Percentiles rank a stretch among this genome's conserved stretches.
Evolutionary conservation across 208 protist species (phyloP).

Genomic region (Tritrichomonas musculus): DNA sequence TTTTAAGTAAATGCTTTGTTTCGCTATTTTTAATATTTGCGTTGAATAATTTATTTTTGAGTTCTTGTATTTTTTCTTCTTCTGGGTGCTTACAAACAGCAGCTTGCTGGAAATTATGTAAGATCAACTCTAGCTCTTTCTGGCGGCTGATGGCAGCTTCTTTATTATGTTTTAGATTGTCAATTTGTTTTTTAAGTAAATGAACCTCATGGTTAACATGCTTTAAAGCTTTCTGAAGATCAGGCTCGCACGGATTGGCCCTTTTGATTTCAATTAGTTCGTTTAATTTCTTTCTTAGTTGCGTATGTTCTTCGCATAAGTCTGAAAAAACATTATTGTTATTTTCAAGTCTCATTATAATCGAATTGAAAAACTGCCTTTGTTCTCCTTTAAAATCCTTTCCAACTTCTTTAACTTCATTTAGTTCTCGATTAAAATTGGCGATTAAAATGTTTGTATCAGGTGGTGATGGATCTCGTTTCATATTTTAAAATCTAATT

Average conservation of each 20-base stretch:
- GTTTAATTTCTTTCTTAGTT: not conserved
- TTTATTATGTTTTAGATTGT: not conserved
- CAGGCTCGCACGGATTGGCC: not conserved
- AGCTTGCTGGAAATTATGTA: not conserved
- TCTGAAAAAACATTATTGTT: not conserved
- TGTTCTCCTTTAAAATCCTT: not conserved
- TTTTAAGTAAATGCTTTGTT: not conserved
- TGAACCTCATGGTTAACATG: not conserved
- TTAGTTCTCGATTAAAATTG: not conserved
- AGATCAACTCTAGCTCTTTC: not conserved
- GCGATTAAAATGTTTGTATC: not conserved
- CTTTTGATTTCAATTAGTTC: not conserved
- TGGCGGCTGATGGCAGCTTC: not conserved
- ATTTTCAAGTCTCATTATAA: not conserved
- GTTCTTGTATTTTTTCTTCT: not conserved
- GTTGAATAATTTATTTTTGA: not conserved
- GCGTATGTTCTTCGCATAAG: not conserved
- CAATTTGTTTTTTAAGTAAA: not conserved
- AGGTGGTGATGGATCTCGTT: no score
- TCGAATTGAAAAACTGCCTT: not conserved
- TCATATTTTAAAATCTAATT: no score
- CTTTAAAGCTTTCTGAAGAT: conserved; percentile 9
- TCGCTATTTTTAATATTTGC: not conserved
- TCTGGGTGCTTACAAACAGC: not conserved
- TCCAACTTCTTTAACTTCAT: not conserved